These are phyloP conservation scores for Globisporangium nagaii DNA, from an alignment of 352 stramenopile species.

Conservation along the genomic window DNA sequence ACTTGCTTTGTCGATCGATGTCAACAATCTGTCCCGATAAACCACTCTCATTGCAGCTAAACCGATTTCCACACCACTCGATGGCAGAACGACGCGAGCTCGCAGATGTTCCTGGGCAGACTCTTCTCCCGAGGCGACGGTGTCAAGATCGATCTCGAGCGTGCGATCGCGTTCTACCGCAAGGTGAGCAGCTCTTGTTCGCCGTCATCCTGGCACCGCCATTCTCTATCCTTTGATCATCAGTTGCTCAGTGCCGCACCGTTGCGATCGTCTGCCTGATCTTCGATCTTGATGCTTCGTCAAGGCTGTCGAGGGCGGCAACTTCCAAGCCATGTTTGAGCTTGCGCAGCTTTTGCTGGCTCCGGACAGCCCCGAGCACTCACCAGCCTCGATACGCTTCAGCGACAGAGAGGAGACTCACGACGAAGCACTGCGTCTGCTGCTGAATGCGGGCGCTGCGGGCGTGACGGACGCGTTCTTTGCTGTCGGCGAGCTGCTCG, in stretches of 20 bases:
- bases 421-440: slow-evolving; percentile 53
- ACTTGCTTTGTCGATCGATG: too few relatives aligned
- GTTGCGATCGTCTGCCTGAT: too few relatives aligned
- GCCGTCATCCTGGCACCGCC: background rate
- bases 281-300: background rate
- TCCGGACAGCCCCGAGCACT: background rate
- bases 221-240: background rate
- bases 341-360: slow-evolving; percentile 44
- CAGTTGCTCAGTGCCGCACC: too few relatives aligned
- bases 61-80: background rate
- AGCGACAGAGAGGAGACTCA: slow-evolving; percentile 48
- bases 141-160: slow-evolving; percentile 50
- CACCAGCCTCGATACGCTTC: slow-evolving; percentile 21
- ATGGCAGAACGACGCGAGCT: slow-evolving; percentile 30
- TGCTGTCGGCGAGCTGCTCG: slow-evolving; percentile 42
- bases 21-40: too few relatives aligned
- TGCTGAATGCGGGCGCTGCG: slow-evolving; percentile 44
- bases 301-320: slow-evolving; percentile 32
- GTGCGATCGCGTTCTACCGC: slow-evolving; percentile 42
- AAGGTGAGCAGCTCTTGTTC: slow-evolving; percentile 16
- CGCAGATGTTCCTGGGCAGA: slow-evolving; percentile 38
- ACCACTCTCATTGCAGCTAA: background rate
- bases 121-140: slow-evolving; percentile 42
- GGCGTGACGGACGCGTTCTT: slow-evolving; percentile 34
- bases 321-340: slow-evolving; percentile 45